These are phyloP conservation scores for Naganishia sp. DNA, from an alignment of 1,284 basidiomycete genomes.

Conservation along the genomic window DNA sequence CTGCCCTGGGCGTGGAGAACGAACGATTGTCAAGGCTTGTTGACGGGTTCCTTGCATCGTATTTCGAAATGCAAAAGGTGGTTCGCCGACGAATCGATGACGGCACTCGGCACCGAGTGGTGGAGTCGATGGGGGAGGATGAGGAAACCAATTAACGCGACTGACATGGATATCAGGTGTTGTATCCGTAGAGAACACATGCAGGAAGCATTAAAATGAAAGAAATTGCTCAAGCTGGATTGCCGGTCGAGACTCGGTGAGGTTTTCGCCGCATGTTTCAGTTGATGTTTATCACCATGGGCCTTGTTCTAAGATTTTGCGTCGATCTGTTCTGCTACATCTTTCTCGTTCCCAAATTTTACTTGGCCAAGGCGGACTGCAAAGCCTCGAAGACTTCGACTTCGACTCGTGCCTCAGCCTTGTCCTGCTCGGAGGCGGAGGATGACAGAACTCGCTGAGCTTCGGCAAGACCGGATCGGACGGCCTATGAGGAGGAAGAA, in stretches of 20 bases:
- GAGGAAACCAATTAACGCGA: not conserved
- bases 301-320: conserved; percentile 14
- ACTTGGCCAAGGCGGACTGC: conserved; percentile 68
- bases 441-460: conserved; percentile 79
- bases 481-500: conserved; percentile 62
- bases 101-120: not conserved
- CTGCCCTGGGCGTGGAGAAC: conserved; percentile 54
- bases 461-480: conserved; percentile 86
- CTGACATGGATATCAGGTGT: not conserved
- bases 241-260: not conserved
- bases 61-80: conserved; percentile 18
- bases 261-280: not conserved
- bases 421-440: conserved; percentile 86
- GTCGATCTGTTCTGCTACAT: conserved; percentile 22
- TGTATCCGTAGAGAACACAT: not conserved
- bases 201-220: not conserved
- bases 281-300: conserved; percentile 11
- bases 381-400: conserved; percentile 94
- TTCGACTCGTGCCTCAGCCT: conserved; percentile 91
- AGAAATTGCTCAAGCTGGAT: not conserved
- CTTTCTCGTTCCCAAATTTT: conserved; percentile 32
- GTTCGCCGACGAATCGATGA: not conserved
- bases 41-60: conserved; percentile 56
- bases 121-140: not conserved
- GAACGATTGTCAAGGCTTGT: conserved; percentile 69